Conservation (phyloP, 805 yeast species). For the Myxozyma sirexii region DNA sequence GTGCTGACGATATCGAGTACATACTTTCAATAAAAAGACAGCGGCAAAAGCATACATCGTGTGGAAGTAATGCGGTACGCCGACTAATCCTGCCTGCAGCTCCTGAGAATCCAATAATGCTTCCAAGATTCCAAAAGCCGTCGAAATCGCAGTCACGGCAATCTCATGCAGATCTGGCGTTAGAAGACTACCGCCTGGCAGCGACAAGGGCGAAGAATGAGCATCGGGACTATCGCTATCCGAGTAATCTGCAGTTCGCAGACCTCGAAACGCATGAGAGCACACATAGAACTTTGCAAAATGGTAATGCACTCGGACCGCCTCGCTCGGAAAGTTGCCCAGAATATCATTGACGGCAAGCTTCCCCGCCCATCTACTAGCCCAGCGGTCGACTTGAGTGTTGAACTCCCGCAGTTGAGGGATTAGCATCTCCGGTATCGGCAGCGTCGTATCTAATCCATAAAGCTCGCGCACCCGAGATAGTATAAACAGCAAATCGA, state of each 20-base stretch:
- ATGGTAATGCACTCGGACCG: slow-evolving; percentile 20
- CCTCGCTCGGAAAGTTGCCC: slow-evolving; percentile 28
- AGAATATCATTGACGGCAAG: slow-evolving; percentile 9
- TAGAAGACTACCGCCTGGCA: slow-evolving; percentile 7
- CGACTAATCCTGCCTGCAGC: slow-evolving; percentile 20
- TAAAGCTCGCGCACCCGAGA: slow-evolving; percentile 22
- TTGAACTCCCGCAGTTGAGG: slow-evolving; percentile 23
- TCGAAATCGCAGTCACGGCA: slow-evolving; percentile 17
- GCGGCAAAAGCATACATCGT: slow-evolving; percentile 31
- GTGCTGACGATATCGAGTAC: slow-evolving; percentile 23
- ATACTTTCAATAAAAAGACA: slow-evolving; percentile 23
- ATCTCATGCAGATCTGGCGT: slow-evolving; percentile 18
- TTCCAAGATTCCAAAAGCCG: slow-evolving; percentile 23
- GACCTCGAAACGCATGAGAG: slow-evolving; percentile 29
- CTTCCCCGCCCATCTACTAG: slow-evolving; percentile 18
- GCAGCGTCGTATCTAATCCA: slow-evolving; percentile 20
- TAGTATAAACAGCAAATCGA: slow-evolving; percentile 21
- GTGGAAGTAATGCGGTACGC: slow-evolving; percentile 29
- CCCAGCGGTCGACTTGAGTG: slow-evolving; percentile 27
- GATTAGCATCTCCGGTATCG: slow-evolving; percentile 14
- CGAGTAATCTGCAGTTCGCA: slow-evolving; percentile 4
- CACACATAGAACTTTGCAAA: slow-evolving; percentile 28
- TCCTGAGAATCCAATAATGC: slow-evolving; percentile 18
- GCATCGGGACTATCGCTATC: slow-evolving; percentile 6
- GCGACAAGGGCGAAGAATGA: neutral